Percentiles rank a stretch among this genome's conserved stretches.
Conservation (phyloP, 176 grass and related monocot genomes). For the Eleusine indica region DNA sequence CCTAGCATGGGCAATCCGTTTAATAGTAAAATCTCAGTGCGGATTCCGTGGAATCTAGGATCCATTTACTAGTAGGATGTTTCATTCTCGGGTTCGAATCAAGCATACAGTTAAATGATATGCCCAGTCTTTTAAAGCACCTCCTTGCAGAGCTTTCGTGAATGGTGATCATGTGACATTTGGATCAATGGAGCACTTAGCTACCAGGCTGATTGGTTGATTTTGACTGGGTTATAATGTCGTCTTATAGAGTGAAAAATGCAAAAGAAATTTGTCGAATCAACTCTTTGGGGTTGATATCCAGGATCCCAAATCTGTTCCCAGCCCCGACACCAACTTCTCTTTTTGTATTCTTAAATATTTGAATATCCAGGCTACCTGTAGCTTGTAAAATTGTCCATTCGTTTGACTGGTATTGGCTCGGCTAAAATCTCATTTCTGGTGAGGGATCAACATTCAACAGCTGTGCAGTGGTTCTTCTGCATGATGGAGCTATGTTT, state of each 20-base stretch:
- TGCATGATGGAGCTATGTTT: neutral
- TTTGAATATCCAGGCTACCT: neutral
- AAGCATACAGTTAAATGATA: neutral
- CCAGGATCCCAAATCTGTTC: neutral
- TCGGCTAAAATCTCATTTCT: slow-evolving; percentile 26
- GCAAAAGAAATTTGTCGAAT: neutral
- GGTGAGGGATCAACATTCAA: slow-evolving; percentile 3
- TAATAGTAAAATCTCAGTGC: neutral
- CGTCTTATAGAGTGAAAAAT: neutral
- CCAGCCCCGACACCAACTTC: neutral
- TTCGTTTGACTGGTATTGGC: neutral
- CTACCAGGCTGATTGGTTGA: neutral
- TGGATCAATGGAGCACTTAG: neutral
- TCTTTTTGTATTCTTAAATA: neutral
- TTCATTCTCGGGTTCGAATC: neutral
- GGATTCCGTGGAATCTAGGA: neutral
- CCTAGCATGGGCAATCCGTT: neutral
- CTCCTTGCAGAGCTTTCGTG: neutral
- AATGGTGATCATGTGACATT: neutral
- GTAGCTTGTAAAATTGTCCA: neutral
- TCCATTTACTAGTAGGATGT: neutral
- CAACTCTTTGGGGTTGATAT: slow-evolving; percentile 13
- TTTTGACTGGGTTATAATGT: neutral
- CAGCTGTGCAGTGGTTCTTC: slow-evolving; percentile 1
- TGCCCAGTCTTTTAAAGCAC: neutral